Evolutionary conservation across 73 alveolate species (phyloP), one percentile per base, ranked within the genome.

Genomic region (Diophrys sp.): DNA sequence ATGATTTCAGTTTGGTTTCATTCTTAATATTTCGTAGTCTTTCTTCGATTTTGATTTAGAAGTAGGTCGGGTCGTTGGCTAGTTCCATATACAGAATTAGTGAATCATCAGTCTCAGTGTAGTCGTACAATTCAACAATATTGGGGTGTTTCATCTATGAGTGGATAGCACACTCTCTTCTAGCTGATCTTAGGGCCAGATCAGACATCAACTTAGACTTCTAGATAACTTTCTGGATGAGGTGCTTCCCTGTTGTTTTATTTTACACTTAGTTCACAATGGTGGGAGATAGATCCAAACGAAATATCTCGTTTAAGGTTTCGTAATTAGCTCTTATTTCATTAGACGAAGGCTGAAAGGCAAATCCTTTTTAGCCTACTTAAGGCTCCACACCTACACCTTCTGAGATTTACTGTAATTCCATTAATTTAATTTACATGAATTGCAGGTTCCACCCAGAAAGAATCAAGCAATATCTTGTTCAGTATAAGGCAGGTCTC

Each of bases 91-190:
- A 77, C 73, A 90, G 23, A 32, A 78, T 56, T 54, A 80, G 77
- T 57, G 81, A 84, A 32, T 77, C 82, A 18, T 79, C 87, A 26
- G 71, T 82, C 67, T 90, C 88, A 70, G 71, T 44, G 79, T 89
- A 90, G 67, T 90, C 96, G 67, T 75, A 81, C 18, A 85, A 70
- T 67, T 90, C 80, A 24, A 86, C 88, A 23, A 90, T 31, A 28
- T 82, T 87, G 54, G 76, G 82, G 73, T 90, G 89, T 23, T 69
- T 71, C 77, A 90, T 70, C 33, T 23, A 0, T 26, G 84, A 76
- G 73, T 90, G 96, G 33, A 81, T 84, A 27, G 84, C 74, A 78
- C 96, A 90, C 73, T 90, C 96, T 56, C 77, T 29, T 72, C 79
- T 23, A 26, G 89, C 77, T 0, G 71, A 33, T 23, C 29, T 73